These are phyloP conservation scores for Eucalyptus tenuipes DNA, from an alignment of 345 rosid genomes.

Conservation along the genomic window DNA sequence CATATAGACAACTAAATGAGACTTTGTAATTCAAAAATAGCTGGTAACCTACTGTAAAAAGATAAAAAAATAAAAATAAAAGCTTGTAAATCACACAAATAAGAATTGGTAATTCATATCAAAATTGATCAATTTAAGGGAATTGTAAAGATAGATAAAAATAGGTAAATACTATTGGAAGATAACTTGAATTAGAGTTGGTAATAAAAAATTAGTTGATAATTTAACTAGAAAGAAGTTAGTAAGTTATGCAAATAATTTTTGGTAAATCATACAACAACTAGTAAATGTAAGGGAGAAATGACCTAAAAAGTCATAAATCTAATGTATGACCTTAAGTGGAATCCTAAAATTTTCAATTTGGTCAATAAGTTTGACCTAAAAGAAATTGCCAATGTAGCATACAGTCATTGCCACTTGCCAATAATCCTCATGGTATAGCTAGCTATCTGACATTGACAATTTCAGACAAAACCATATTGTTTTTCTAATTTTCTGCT, in stretches of 20 bases:
- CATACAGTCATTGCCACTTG: background rate
- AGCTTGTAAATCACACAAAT: background rate
- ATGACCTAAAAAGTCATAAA: background rate
- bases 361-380: background rate
- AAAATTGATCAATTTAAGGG: background rate
- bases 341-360: background rate
- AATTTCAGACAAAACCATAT: background rate
- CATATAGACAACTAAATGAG: background rate
- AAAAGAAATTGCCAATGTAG: background rate
- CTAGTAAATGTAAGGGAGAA: background rate
- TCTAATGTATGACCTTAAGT: accelerated
- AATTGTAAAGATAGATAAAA: background rate
- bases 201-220: background rate
- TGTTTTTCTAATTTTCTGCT: background rate
- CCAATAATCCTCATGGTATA: background rate
- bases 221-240: background rate
- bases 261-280: background rate
- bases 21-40: background rate
- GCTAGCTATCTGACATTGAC: background rate
- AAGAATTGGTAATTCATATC: background rate
- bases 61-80: background rate
- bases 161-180: background rate
- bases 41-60: background rate
- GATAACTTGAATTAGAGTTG: background rate
- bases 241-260: background rate